phyloP scores from a whole-genome alignment of 371 early-diverging fungal species.

The Mortierella polycephala region DNA sequence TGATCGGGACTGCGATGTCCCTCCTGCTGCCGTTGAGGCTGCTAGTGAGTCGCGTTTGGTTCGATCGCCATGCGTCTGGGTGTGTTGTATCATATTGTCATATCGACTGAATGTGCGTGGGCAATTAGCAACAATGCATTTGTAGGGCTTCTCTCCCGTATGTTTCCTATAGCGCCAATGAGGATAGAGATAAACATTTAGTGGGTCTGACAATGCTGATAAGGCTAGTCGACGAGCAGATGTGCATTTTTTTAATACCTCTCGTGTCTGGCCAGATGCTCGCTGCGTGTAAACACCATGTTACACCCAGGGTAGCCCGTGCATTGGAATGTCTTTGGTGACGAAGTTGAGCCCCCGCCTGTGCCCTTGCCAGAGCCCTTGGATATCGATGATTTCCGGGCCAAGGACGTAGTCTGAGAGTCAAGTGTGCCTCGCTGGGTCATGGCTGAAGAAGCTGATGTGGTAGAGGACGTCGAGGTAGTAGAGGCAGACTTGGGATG shows the following conservation, averaged over 20 bases:
- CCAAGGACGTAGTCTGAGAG: constrained; percentile 14
- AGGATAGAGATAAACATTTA: too few species aligned
- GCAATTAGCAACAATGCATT: constrained; percentile 69
- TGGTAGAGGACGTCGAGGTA: constrained; percentile 11
- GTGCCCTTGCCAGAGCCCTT: constrained; percentile 20
- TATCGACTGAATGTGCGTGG: constrained; percentile 68
- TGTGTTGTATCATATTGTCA: constrained; percentile 76
- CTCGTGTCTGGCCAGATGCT: constrained; percentile 69
- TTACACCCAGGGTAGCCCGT: constrained; percentile 66
- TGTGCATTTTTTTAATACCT: constrained; percentile 52
- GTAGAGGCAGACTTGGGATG: constrained; percentile 30
- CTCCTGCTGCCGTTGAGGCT: neutral
- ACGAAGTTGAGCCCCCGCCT: constrained; percentile 30
- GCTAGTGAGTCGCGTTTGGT: constrained; percentile 42
- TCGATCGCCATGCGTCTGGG: constrained; percentile 63
- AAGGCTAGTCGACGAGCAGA: too few species aligned
- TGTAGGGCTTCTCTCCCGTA: constrained; percentile 72
- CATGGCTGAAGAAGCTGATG: constrained; percentile 6
- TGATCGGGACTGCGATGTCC: constrained; percentile 20
- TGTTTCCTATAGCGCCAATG: constrained; percentile 58
- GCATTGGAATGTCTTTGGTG: constrained; percentile 67
- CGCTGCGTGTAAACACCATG: constrained; percentile 72
- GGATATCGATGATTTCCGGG: constrained; percentile 12
- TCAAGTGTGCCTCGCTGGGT: constrained; percentile 8
- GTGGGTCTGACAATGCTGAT: too few species aligned